Evolutionary conservation across 495 filamentous ascomycete genomes (phyloP).

Genomic region (Xylaria grammica): DNA sequence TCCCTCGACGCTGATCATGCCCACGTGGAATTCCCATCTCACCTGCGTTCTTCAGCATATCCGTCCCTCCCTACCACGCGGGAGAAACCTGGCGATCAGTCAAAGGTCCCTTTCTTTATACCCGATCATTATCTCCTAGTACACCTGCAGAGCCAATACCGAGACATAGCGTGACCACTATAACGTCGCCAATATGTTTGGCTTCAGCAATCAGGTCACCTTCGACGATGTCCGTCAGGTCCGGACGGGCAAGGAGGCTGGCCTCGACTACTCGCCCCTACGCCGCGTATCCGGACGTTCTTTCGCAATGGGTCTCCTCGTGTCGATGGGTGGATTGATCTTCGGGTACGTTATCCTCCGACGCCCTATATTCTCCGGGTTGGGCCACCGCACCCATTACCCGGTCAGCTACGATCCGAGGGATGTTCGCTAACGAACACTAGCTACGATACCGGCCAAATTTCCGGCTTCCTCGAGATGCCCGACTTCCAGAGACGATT

Average conservation of each 20-base stretch:
- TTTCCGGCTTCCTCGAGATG: constrained; percentile 68
- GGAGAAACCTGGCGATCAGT: neutral
- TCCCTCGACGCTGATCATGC: constrained; percentile 6
- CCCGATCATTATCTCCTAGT: too few relatives aligned
- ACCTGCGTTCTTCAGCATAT: neutral
- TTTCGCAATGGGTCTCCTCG: constrained; percentile 56
- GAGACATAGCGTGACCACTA: neutral
- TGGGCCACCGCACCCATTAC: neutral
- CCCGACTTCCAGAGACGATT: constrained; percentile 53
- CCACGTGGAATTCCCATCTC: constrained; percentile 16
- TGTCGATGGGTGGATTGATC: constrained; percentile 75
- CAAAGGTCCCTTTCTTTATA: neutral
- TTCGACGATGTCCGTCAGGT: constrained; percentile 18
- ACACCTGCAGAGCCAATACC: neutral
- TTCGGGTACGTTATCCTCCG: constrained; percentile 57
- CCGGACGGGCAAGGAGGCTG: constrained; percentile 2
- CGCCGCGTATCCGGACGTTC: constrained; percentile 50
- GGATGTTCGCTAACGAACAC: neutral
- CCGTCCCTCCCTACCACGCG: neutral
- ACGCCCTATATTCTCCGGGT: constrained; percentile 49
- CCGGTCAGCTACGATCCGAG: neutral
- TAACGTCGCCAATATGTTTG: constrained; percentile 14
- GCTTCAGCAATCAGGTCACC: constrained; percentile 15
- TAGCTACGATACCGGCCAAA: constrained; percentile 70
- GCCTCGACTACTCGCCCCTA: constrained; percentile 28